These are phyloP conservation scores for Pyricularia pennisetigena DNA, from an alignment of 2,329 filamentous ascomycete species.

Conservation along the genomic window DNA sequence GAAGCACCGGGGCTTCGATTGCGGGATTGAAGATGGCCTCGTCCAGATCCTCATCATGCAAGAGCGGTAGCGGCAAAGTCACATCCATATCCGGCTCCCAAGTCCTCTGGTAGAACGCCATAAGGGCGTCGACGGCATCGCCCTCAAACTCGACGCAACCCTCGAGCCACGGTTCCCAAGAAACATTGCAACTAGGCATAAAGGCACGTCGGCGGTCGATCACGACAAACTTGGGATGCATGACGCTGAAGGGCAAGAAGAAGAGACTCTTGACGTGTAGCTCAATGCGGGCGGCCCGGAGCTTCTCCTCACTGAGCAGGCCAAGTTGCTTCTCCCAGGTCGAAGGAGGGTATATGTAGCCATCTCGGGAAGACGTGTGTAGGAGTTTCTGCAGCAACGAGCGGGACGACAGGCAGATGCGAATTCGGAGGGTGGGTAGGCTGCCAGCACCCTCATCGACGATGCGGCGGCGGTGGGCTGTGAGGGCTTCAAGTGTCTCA, in stretches of 20 bases:
- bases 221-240: constrained; percentile 78
- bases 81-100: constrained; percentile 41
- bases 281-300: constrained; percentile 51
- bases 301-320: constrained; percentile 42
- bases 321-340: constrained; percentile 54
- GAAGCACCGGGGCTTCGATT: neutral
- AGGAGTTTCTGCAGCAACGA: constrained; percentile 66
- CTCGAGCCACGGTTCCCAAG: constrained; percentile 84
- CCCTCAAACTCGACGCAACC: constrained; percentile 61
- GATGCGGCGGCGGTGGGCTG: constrained; percentile 25
- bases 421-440: constrained; percentile 41
- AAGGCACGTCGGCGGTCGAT: constrained; percentile 58
- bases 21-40: neutral
- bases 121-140: constrained; percentile 47
- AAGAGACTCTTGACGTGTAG: constrained; percentile 69
- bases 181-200: constrained; percentile 74
- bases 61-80: neutral
- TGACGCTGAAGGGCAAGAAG: constrained; percentile 71
- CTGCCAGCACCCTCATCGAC: constrained; percentile 11
- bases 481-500: constrained; percentile 49
- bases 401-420: constrained; percentile 67
- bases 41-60: neutral
- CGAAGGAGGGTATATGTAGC: constrained; percentile 48
- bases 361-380: constrained; percentile 53
- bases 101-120: constrained; percentile 58